Evolutionary conservation across 805 yeast genomes (phyloP).

Genomic region (Ogataea salicorniae): DNA sequence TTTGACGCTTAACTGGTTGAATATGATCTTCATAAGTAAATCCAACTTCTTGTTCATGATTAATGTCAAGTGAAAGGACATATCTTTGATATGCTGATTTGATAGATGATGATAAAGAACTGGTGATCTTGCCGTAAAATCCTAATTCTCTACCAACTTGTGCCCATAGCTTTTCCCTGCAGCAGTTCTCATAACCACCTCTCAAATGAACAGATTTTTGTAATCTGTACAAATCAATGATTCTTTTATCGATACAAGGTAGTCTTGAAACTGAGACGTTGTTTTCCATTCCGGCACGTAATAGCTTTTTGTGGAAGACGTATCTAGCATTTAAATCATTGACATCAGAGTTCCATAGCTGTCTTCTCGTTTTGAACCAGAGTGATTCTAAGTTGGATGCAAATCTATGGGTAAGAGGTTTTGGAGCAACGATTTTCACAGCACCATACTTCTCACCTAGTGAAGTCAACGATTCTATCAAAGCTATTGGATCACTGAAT

Average conservation of each 20-base stretch:
- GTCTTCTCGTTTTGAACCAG: slow-evolving; percentile 48
- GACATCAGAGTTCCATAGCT: slow-evolving; percentile 39
- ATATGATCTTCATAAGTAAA: slow-evolving; percentile 7
- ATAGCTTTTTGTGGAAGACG: slow-evolving; percentile 43
- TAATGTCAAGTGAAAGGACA: slow-evolving; percentile 24
- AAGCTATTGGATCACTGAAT: slow-evolving; percentile 60
- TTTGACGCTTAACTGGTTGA: neutral
- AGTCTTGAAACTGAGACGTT: slow-evolving; percentile 34
- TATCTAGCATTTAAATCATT: slow-evolving; percentile 41
- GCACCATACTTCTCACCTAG: slow-evolving; percentile 66
- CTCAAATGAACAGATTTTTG: slow-evolving; percentile 52
- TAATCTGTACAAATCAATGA: slow-evolving; percentile 58
- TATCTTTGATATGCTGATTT: slow-evolving; percentile 53
- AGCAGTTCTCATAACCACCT: slow-evolving; percentile 67
- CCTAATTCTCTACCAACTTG: slow-evolving; percentile 80
- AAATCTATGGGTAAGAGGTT: slow-evolving; percentile 31
- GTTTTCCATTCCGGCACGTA: slow-evolving; percentile 32
- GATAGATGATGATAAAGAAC: slow-evolving; percentile 63
- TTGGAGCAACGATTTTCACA: slow-evolving; percentile 66
- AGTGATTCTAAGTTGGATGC: slow-evolving; percentile 40
- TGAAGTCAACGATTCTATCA: slow-evolving; percentile 47
- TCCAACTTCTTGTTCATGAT: slow-evolving; percentile 7
- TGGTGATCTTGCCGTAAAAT: slow-evolving; percentile 64
- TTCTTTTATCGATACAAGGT: slow-evolving; percentile 64
- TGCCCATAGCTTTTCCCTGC: slow-evolving; percentile 69